Evolutionary conservation across 768 basidiomycete genomes (phyloP), one percentile per base, ranked within the genome.

Genomic region (Tephrocybe rancida): DNA sequence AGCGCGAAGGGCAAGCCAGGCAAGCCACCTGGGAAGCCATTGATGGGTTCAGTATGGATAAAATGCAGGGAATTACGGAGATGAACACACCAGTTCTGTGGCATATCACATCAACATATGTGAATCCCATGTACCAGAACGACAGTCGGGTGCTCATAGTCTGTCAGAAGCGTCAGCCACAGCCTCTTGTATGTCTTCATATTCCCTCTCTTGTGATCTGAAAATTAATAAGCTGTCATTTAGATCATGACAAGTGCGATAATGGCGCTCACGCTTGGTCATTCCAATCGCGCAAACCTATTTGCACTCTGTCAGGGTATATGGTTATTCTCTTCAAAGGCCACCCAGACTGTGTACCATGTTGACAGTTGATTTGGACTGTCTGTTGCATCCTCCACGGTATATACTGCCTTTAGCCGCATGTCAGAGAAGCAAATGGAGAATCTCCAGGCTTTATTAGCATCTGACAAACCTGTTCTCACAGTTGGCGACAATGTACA

Each of bases 401-500:
- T 60, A 10, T 58, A 57, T 27, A 25, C 44, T 9, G 59, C 61
- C 6, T 49, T 64, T 4, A 1, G 27, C 3, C 37, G 18, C 11
- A 62, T 62, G 63, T 49, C 54, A 3, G 37, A 55, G 30, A 32
- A 59, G 26, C 18, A 50, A 26, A 50, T 47, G 14, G 52, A 52
- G 10, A 43, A 59, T 8, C 35, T 60, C 25, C 52, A 53, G 30
- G 29, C 30, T 3, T 4, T 21, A 14, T 30, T 47, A 13, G 45
- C 7, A 34, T 18, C 45, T 5, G 30, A n/a, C 10, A 7, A 21
- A 32, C n/a, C 45, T 34, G 16, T 47, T 22, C 45, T 47, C 22
- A 47, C 32, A 18, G 57, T 65, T 25, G 52, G 52, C n/a, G 59
- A 65, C 39, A 65, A 65, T 52, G 53, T 57, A 11, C 62, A 63